Conservation (phyloP, 2,329 filamentous ascomycete genomes). For the Pseudogymnoascus sp. region DNA sequence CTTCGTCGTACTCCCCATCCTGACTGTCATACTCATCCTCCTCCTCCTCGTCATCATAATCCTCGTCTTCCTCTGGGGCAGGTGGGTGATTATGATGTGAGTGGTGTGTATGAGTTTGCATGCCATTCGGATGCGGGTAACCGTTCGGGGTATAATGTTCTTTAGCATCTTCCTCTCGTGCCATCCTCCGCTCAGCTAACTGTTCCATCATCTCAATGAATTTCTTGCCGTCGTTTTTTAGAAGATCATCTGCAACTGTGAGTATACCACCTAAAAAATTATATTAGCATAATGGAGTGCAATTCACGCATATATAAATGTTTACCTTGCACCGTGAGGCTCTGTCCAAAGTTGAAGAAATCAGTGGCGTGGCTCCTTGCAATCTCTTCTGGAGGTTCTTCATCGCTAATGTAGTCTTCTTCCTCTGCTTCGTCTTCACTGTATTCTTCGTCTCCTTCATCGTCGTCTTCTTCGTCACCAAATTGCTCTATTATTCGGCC, state of each 20-base stretch:
- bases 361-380: conserved; percentile 65
- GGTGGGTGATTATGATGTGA: conserved; percentile 48
- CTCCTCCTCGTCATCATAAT: conserved; percentile 59
- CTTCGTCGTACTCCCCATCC: conserved; percentile 65
- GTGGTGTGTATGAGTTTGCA: conserved; percentile 34
- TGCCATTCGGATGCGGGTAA: conserved; percentile 49
- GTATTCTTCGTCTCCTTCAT: conserved; percentile 39
- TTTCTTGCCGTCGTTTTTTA: conserved; percentile 98
- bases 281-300: conserved; percentile 11
- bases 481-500: conserved; percentile 65
- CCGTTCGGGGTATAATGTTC: conserved; percentile 51
- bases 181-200: conserved; percentile 93
- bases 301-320: conserved; percentile 14
- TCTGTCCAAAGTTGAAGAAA: conserved; percentile 97
- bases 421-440: conserved; percentile 41
- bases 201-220: conserved; percentile 99
- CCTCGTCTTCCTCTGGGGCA: conserved; percentile 65
- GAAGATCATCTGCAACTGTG: conserved; percentile 93
- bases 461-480: conserved; percentile 37
- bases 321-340: conserved; percentile 76
- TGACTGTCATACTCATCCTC: conserved; percentile 56
- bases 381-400: conserved; percentile 47
- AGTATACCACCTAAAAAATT: conserved; percentile 77
- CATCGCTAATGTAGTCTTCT: conserved; percentile 62
- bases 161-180: conserved; percentile 83